phyloP scores from a whole-genome alignment of 2,329 filamentous ascomycete genomes.

The Harringtonia aguacate region DNA sequence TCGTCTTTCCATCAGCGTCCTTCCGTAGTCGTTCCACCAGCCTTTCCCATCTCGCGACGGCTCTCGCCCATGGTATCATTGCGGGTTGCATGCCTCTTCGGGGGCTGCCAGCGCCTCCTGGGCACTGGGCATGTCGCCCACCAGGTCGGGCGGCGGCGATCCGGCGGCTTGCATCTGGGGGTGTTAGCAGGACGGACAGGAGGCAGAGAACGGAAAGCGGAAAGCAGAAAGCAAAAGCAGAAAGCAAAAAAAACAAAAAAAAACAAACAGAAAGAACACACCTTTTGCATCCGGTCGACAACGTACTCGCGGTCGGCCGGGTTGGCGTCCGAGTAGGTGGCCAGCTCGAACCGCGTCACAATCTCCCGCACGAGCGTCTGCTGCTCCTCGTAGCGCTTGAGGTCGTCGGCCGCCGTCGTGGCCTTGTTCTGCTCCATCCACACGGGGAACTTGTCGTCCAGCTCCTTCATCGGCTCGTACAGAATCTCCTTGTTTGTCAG shows the following conservation, averaged over 20 bases:
- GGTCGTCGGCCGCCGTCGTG: constrained; percentile 57
- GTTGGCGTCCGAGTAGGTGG: constrained; percentile 73
- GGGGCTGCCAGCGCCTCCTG: constrained; percentile 57
- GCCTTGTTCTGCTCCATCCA: constrained; percentile 75
- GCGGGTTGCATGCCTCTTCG: constrained; percentile 52
- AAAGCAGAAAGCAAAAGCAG: no score
- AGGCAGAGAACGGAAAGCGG: no score
- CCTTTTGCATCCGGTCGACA: constrained; percentile 96
- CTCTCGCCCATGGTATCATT: constrained; percentile 24
- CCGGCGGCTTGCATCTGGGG: constrained; percentile 90
- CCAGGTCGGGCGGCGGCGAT: constrained; percentile 78
- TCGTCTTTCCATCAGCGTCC: no score
- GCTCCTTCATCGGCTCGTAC: constrained; percentile 97
- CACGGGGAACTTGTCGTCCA: constrained; percentile 80
- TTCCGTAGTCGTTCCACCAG: no score
- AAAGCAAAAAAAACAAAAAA: no score
- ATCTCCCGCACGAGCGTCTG: constrained; percentile 73
- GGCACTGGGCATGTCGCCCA: constrained; percentile 79
- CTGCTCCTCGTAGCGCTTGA: constrained; percentile 74
- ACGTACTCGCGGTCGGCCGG: constrained; percentile 79
- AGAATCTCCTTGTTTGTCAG: constrained; percentile 96
- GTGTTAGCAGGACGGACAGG: constrained; percentile 10
- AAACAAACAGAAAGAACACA: no score
- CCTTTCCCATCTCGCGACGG: no score
- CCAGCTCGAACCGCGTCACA: constrained; percentile 76